Percentiles rank a stretch among this genome's conserved stretches.
phyloP scores from a whole-genome alignment of 345 rosid genomes.

The Carallia pectinifolia region DNA sequence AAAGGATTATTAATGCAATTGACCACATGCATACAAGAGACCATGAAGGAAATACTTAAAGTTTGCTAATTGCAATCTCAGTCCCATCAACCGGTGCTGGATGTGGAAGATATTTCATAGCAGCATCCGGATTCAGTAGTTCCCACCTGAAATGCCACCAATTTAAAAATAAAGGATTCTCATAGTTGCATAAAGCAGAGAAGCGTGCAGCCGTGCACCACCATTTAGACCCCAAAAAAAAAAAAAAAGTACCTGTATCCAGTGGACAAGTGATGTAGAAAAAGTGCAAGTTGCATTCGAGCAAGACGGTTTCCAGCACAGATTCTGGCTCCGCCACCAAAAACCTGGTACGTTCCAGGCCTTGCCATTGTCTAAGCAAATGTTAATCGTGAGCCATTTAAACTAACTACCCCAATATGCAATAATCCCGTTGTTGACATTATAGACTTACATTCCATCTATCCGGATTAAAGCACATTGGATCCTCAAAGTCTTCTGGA shows the following conservation, averaged over 20 bases:
- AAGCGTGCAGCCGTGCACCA: neutral
- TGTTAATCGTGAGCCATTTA: neutral
- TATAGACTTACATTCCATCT: slow-evolving; percentile 40
- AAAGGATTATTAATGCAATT: no score
- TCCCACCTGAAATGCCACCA: slow-evolving; percentile 35
- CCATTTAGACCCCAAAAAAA: neutral
- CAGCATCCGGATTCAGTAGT: slow-evolving; percentile 30
- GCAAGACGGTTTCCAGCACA: slow-evolving; percentile 50
- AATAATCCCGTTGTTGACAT: no score
- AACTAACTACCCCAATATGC: neutral
- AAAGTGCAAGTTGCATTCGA: slow-evolving; percentile 30
- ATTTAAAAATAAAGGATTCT: neutral
- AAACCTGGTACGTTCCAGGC: slow-evolving; percentile 31
- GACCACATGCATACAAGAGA: no score
- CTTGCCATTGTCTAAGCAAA: slow-evolving; percentile 27
- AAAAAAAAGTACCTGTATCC: slow-evolving; percentile 42
- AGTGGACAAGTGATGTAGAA: slow-evolving; percentile 43
- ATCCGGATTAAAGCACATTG: slow-evolving; percentile 42
- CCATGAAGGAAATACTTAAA: slow-evolving; percentile 6
- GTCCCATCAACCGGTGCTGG: slow-evolving; percentile 35
- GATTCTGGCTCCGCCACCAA: slow-evolving; percentile 39
- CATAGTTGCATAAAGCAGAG: neutral
- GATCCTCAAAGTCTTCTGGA: slow-evolving; percentile 35
- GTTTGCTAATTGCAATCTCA: slow-evolving; percentile 23
- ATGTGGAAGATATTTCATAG: slow-evolving; percentile 28